Base-by-base conservation (phyloP, 108 stramenopile species). In the Epithemia pelagica region DNA sequence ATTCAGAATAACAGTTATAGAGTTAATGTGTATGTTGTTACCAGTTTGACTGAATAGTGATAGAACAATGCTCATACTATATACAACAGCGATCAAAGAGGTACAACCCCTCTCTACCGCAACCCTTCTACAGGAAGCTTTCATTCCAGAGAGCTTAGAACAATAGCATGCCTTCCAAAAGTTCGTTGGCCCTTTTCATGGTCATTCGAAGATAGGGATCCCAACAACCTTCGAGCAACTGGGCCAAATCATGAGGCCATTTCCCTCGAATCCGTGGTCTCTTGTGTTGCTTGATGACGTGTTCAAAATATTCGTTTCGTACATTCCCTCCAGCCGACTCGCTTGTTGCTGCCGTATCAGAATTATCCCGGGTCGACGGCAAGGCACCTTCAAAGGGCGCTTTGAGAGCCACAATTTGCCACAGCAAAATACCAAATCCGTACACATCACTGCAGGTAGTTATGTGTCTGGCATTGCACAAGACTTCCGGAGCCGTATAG, bases 351-450 rank as follows among this genome's bases (percentile, higher is more conserved):
- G 37, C 15, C 15, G 37, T 15, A 10, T 5, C 37, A 15, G 37
- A 5, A 15, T 5, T 15, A 46, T 5, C 37, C 37, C 37, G 37
- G 5, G 37, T 15, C 37, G 37, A 46, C 37, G 37, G 37, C 5
- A 46, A 46, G 10, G 15, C 24, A 5, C 67, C 58, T 7, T 58
- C 58, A 46, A 87, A 61, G 0, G 84, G 81, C 59, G 74, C 32
- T 29, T 68, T 25, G 29, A 87, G 54, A 1, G 72, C 66, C 1
- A 85, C 59, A 7, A 92, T 70, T 68, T 92, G 84, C 88, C 88
- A 92, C 2, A 87, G 54, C 3, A 89, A 31, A 67, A 92, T 81
- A 37, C 64, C 78, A 77, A 88, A 86, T 23, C 84, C 84, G 58
- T 88, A 92, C 20, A 89, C 88, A 72, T 92, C 91, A 32, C 82